These are phyloP conservation scores for Phaeodactylum tricornutum DNA, from an alignment of 108 stramenopile genomes.

Conservation along the genomic window DNA sequence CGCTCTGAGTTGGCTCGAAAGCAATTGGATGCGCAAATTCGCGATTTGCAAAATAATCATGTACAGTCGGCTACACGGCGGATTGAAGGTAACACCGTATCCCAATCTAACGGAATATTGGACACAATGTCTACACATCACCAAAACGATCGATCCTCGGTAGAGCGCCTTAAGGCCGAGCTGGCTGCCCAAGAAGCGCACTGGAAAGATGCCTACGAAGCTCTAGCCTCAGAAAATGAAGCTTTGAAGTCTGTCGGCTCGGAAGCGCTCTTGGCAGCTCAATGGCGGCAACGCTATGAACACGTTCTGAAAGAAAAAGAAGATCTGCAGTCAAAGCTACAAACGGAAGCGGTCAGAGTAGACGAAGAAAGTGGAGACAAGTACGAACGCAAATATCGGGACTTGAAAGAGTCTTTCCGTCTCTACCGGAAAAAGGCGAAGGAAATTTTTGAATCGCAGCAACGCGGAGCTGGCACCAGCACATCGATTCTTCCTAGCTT, in stretches of 20 bases:
- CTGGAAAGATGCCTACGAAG: constrained; percentile 86
- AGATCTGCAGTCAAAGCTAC: constrained; percentile 39
- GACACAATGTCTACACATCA: neutral
- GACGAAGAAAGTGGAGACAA: constrained; percentile 40
- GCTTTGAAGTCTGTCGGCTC: constrained; percentile 73
- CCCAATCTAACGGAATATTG: neutral
- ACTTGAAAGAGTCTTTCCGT: constrained; percentile 85
- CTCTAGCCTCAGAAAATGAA: constrained; percentile 71
- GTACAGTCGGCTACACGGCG: constrained; percentile 56
- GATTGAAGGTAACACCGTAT: constrained; percentile 36
- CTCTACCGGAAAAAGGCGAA: constrained; percentile 87
- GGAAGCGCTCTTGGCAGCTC: constrained; percentile 81
- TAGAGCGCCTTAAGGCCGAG: constrained; percentile 44
- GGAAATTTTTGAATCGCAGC: constrained; percentile 73
- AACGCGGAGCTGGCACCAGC: neutral
- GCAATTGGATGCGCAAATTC: constrained; percentile 65
- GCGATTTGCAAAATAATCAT: constrained; percentile 62
- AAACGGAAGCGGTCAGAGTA: constrained; percentile 20
- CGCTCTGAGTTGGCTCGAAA: constrained; percentile 71
- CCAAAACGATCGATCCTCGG: constrained; percentile 24
- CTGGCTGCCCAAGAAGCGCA: constrained; percentile 72
- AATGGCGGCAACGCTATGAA: constrained; percentile 91
- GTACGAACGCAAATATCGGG: constrained; percentile 79
- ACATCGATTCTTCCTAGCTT: constrained; percentile 15
- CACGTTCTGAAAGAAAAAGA: constrained; percentile 72